Evolutionary conservation across 257 asterid species (phyloP), one percentile per base, ranked within the genome.

Genomic region (Capsicum pubescens): DNA sequence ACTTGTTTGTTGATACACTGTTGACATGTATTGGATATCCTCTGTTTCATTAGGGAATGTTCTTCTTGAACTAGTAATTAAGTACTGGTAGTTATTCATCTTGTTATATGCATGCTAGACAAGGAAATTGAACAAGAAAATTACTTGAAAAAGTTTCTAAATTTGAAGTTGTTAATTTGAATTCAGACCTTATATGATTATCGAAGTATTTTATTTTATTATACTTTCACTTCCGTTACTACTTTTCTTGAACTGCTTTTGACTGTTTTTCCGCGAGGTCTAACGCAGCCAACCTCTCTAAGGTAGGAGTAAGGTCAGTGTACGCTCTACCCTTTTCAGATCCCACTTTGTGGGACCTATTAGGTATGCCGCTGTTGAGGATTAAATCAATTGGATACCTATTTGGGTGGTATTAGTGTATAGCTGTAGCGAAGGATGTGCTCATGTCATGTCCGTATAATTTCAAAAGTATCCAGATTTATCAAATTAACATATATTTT

Each of bases 1-100:
- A 12, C 44, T 72, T 72, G 59, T 72, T 72, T 72, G 60, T 72
- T 48, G 80, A 72, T 48, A 48, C n/a, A 12, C 16, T 26, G 26
- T 26, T 26, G 58, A 5, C 42, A n/a, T 48, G 60, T 48, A 48
- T 72, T 19, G 60, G 56, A 72, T 72, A 48, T 19, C n/a, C 39
- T 72, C 9, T 72, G 55, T 69, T 39, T 36, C 14, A 7, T 36
- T 67, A 16, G 10, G 55, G 26, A 69, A 44, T 19, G 15, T 26
- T 54, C 63, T 77, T 54, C 64, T 26, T 54, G 63, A 26, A 26
- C 26, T 26, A 26, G 26, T 26, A 26, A 26, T 26, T 26, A 26
- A 57, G n/a, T 54, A 76, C 26, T 54, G 8, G 14, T 13, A 52
- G 19, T 54, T 76, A n/a, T 26, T 54, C 9, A 26, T 54, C 26